Evolutionary conservation across 352 stramenopile genomes (phyloP).

Genomic region (Phytopythium helicoides): DNA sequence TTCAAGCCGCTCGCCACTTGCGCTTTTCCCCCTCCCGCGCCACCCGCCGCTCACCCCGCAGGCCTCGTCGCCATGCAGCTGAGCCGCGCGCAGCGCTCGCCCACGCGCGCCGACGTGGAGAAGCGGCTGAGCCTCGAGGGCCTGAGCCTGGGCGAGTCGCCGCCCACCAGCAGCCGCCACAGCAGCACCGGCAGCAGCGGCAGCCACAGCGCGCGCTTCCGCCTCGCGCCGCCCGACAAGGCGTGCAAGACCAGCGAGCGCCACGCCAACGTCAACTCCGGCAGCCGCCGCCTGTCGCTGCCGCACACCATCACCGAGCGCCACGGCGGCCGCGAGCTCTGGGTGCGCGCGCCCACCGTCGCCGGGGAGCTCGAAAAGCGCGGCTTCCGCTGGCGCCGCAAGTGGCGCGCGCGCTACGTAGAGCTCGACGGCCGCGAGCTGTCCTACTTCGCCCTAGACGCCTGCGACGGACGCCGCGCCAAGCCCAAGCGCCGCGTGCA

Average conservation of each 20-base stretch:
- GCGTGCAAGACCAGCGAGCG: constrained; percentile 5
- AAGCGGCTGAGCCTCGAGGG: constrained; percentile 2
- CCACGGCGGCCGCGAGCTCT: constrained; percentile 62
- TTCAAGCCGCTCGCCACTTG: too few relatives aligned
- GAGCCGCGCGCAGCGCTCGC: constrained; percentile 1
- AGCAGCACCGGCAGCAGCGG: constrained; percentile 4
- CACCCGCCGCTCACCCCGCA: too few relatives aligned
- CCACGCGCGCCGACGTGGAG: background rate
- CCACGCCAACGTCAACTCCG: background rate
- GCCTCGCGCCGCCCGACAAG: constrained; percentile 4
- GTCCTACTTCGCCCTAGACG: constrained; percentile 58
- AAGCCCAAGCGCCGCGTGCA: constrained; percentile 46
- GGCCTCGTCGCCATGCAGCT: constrained; percentile 2
- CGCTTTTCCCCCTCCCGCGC: too few relatives aligned
- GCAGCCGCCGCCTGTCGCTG: constrained; percentile 21
- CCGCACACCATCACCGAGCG: constrained; percentile 80
- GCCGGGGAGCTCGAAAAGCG: constrained; percentile 71
- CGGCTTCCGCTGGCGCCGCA: constrained; percentile 74
- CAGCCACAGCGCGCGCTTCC: constrained; percentile 8
- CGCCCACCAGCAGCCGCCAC: constrained; percentile 2
- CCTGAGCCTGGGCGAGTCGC: constrained; percentile 8
- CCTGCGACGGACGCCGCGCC: background rate
- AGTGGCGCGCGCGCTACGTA: constrained; percentile 73
- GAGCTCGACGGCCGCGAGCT: constrained; percentile 72
- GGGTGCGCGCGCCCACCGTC: constrained; percentile 72